phyloP scores from a whole-genome alignment of 1,284 basidiomycete genomes.

The Testicularia cyperi region DNA sequence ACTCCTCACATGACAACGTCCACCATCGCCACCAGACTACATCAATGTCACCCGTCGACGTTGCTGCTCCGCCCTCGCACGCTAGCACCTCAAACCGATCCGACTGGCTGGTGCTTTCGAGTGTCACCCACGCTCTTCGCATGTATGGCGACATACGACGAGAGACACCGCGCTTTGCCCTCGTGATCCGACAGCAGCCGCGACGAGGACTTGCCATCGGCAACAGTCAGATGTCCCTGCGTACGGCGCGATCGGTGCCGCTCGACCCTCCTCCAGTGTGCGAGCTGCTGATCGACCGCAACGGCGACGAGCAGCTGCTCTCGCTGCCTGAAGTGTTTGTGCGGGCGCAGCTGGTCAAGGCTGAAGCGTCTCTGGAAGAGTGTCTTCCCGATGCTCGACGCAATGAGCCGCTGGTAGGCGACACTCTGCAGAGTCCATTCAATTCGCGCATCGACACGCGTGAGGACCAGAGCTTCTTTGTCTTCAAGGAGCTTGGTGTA shows the following conservation, averaged over 20 bases:
- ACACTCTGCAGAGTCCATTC: slow-evolving; percentile 27
- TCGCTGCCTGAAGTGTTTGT: slow-evolving; percentile 35
- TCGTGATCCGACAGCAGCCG: slow-evolving; percentile 38
- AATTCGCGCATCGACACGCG: slow-evolving; percentile 34
- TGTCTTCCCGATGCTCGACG: slow-evolving; percentile 18
- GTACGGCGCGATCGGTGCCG: slow-evolving; percentile 29
- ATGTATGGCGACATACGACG: slow-evolving; percentile 16
- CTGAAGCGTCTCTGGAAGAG: slow-evolving; percentile 17
- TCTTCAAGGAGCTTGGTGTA: slow-evolving; percentile 47
- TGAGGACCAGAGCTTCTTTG: slow-evolving; percentile 41
- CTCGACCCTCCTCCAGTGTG: slow-evolving; percentile 39
- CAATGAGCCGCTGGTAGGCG: slow-evolving; percentile 25
- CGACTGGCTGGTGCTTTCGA: slow-evolving; percentile 27
- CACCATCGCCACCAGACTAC: too few relatives aligned
- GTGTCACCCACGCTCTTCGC: slow-evolving; percentile 16
- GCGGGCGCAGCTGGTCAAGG: slow-evolving; percentile 21
- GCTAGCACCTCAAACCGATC: slow-evolving; percentile 5
- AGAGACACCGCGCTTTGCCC: slow-evolving; percentile 24
- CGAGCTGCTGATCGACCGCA: slow-evolving; percentile 34
- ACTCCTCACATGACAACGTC: too few relatives aligned
- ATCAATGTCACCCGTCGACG: too few relatives aligned
- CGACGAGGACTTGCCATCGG: slow-evolving; percentile 31
- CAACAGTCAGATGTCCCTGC: slow-evolving; percentile 39
- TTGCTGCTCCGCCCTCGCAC: neutral
- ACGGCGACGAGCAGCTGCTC: slow-evolving; percentile 33